Base-by-base conservation (phyloP, 148 eudicot genomes). In the Camellia sinensis region DNA sequence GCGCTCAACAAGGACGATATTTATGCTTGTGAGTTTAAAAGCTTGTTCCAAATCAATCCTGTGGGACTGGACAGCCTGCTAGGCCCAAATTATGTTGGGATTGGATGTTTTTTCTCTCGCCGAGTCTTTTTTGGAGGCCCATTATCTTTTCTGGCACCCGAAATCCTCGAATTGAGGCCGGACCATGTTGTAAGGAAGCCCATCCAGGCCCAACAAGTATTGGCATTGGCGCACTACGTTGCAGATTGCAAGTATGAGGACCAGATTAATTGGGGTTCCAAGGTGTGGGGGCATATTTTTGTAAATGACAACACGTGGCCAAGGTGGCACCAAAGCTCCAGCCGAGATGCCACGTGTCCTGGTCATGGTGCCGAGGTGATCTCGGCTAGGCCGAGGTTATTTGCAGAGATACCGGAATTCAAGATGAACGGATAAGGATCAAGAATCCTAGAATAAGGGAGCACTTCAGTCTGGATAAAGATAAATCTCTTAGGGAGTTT, bases 21-120 rank as follows among this genome's bases (percentile, higher is more conserved):
- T 0, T 92, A 94, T 59, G 87, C 71, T 10, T 74, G 68, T 8
- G 96, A 92, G 48, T 81, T 84, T 46, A 92, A 86, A 46, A 88
- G 87, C 5, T 43, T 87, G 43, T 92, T 85, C 72, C 83, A 76
- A 67, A 69, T 84, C 40, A 79, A 88, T 10, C 86, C 93, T 3
- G 1, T 67, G 10, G 98, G 96, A 40, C 64, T 94, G 86, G 91
- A 92, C 76, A 94, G 98, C 43, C 81, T 92, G 9, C 29, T 0
- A 0, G 98, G 98, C 74, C 92, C 98, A 14, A 82, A 64, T 78
- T 84, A 90, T 41, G 90, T 90, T 1, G 98, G 98, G 12, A 84
- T 91, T 1, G 89, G 89, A 3, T 85, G 91, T 73, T 94, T 94
- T 73, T 94, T 94, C 69, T 75, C 72, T 41, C 90, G 98, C 0